Percentiles rank a stretch among this genome's conserved stretches.
phyloP scores from a whole-genome alignment of 805 yeast genomes.

The Starmerella scarabaei region DNA sequence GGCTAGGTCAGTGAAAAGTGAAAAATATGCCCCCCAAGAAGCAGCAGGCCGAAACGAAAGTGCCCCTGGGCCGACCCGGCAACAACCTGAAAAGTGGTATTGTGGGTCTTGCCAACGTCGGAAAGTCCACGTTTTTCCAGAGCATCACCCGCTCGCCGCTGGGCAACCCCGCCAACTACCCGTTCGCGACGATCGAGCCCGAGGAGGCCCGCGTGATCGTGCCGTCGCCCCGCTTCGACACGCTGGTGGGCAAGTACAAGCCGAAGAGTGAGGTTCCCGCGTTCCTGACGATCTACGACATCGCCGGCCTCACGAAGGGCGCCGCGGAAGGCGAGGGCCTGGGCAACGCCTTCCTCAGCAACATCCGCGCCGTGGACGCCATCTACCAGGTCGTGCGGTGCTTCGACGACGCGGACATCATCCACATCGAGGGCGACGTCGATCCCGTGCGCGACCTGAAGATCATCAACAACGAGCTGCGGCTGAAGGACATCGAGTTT shows the following conservation, averaged over 20 bases:
- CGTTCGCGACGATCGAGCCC: slow-evolving; percentile 95
- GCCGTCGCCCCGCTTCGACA: slow-evolving; percentile 79
- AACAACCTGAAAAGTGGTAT: slow-evolving; percentile 67
- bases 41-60: slow-evolving; percentile 54
- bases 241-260: slow-evolving; percentile 53
- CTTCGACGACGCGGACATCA: slow-evolving; percentile 94
- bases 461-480: slow-evolving; percentile 79
- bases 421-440: slow-evolving; percentile 93
- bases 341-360: slow-evolving; percentile 93
- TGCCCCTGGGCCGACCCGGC: slow-evolving; percentile 75
- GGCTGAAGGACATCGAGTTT: slow-evolving; percentile 94
- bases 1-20: too few relatives aligned
- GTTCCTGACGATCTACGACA: slow-evolving; percentile 82
- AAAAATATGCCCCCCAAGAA: slow-evolving; percentile 81
- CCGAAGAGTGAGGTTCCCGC: slow-evolving; percentile 88
- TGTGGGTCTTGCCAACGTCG: slow-evolving; percentile 77
- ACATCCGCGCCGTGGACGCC: slow-evolving; percentile 95
- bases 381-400: slow-evolving; percentile 95
- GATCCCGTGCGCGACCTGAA: slow-evolving; percentile 91
- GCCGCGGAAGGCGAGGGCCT: slow-evolving; percentile 95
- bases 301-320: slow-evolving; percentile 96
- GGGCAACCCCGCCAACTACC: slow-evolving; percentile 96
- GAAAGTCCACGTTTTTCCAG: slow-evolving; percentile 95
- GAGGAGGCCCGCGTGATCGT: slow-evolving; percentile 95
- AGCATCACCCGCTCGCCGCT: slow-evolving; percentile 85